phyloP scores from a whole-genome alignment of 441 rosid genomes.

The Corymbia citriodora region DNA sequence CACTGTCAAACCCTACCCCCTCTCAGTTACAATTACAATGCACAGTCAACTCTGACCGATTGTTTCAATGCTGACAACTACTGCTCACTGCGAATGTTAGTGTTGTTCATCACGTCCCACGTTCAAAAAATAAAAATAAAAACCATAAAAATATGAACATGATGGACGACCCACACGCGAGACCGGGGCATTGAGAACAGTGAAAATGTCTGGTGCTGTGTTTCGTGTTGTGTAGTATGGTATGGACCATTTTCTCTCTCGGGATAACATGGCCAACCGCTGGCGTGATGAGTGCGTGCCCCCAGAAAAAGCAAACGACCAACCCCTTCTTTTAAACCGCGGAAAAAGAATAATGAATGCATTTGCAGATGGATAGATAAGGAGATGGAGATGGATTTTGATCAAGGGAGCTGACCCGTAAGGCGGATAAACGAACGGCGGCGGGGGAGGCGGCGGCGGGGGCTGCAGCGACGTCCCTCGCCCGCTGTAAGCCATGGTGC shows the following conservation, averaged over 20 bases:
- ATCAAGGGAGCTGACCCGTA: conserved; percentile 57
- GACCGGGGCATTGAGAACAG: neutral
- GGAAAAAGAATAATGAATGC: neutral
- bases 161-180: neutral
- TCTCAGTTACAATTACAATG: neutral
- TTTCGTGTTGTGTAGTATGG: neutral
- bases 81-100: neutral
- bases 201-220: neutral
- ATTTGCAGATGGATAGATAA: neutral
- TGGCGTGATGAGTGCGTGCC: neutral
- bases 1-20: neutral
- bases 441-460: conserved; percentile 46
- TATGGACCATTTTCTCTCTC: neutral
- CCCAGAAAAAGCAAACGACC: neutral
- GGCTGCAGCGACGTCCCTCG: conserved; percentile 14
- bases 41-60: neutral
- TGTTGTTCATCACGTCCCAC: neutral
- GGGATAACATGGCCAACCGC: neutral
- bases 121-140: neutral
- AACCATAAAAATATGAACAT: neutral
- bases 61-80: neutral
- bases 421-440: conserved; percentile 53
- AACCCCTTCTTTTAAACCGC: neutral
- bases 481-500: conserved; percentile 41
- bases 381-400: neutral